These are phyloP conservation scores for Pneumocystis oryctolagi DNA, from an alignment of 1,139 yeast species.

Conservation along the genomic window DNA sequence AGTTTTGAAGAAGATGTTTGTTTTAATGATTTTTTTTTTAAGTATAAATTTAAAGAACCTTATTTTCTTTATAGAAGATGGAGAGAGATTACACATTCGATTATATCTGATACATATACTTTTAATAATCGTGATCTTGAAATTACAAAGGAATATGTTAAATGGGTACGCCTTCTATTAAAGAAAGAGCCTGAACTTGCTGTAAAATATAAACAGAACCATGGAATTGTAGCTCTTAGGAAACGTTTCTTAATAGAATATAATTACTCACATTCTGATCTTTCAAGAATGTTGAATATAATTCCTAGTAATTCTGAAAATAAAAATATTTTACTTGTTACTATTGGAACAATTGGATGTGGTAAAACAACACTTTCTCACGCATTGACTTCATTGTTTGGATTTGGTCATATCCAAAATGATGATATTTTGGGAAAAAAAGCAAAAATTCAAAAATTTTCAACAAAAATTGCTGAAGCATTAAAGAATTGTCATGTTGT, in stretches of 20 bases:
- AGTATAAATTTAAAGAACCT: slow-evolving; percentile 90
- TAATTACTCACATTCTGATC: slow-evolving; percentile 35
- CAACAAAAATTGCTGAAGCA: slow-evolving; percentile 34
- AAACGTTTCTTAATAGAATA: slow-evolving; percentile 37
- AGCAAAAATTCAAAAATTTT: slow-evolving; percentile 33
- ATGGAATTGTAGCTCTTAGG: slow-evolving; percentile 63
- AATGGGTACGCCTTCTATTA: slow-evolving; percentile 32
- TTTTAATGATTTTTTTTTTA: slow-evolving; percentile 55
- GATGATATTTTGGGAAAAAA: slow-evolving; percentile 45
- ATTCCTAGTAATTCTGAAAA: not conserved
- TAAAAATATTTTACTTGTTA: slow-evolving; percentile 37
- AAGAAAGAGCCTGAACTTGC: slow-evolving; percentile 30
- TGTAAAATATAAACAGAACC: slow-evolving; percentile 38
- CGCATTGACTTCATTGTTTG: slow-evolving; percentile 40
- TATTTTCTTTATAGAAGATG: slow-evolving; percentile 79
- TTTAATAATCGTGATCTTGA: slow-evolving; percentile 37
- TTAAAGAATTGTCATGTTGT: slow-evolving; percentile 36
- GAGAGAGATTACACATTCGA: slow-evolving; percentile 66
- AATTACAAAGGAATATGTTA: slow-evolving; percentile 52
- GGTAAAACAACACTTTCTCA: slow-evolving; percentile 80
- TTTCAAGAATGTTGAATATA: slow-evolving; percentile 16
- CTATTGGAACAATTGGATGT: slow-evolving; percentile 85
- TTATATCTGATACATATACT: slow-evolving; percentile 31
- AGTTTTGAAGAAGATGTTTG: slow-evolving; percentile 4
- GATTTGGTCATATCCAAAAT: slow-evolving; percentile 72